Conservation (phyloP, 2,329 filamentous ascomycete species). For the Sporothrix euskadiensis region DNA sequence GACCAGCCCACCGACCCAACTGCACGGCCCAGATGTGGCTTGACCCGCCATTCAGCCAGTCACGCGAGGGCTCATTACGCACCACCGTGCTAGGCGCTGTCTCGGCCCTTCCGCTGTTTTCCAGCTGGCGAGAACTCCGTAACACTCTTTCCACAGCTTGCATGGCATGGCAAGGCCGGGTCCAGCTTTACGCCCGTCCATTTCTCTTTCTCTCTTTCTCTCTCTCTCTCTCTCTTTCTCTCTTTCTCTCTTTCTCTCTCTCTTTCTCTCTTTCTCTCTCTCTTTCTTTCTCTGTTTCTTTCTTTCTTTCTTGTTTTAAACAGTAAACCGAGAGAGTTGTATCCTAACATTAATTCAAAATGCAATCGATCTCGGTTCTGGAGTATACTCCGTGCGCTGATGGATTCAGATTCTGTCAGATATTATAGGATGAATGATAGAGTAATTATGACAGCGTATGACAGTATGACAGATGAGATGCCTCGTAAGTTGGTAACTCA, state of each 20-base stretch:
- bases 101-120: conserved; percentile 22
- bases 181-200: neutral
- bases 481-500: neutral
- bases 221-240: too few relatives aligned
- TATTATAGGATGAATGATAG: neutral
- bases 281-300: too few relatives aligned
- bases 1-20: neutral
- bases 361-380: too few relatives aligned
- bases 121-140: neutral
- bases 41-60: conserved; percentile 24
- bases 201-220: too few relatives aligned
- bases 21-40: conserved; percentile 12
- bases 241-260: too few relatives aligned
- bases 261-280: too few relatives aligned
- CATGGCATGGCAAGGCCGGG: neutral
- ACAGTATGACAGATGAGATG: neutral
- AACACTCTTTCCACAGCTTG: neutral
- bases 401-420: neutral
- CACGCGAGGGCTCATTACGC: conserved; percentile 29
- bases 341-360: too few relatives aligned
- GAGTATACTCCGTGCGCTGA: too few relatives aligned
- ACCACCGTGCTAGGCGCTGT: conserved; percentile 1
- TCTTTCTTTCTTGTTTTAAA: too few relatives aligned
- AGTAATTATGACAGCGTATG: neutral
- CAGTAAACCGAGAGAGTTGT: too few relatives aligned